Percentiles rank a stretch among this genome's conserved stretches.
Evolutionary conservation across 2,329 filamentous ascomycete genomes (phyloP).

Genomic region (Triangularia verruculosa): DNA sequence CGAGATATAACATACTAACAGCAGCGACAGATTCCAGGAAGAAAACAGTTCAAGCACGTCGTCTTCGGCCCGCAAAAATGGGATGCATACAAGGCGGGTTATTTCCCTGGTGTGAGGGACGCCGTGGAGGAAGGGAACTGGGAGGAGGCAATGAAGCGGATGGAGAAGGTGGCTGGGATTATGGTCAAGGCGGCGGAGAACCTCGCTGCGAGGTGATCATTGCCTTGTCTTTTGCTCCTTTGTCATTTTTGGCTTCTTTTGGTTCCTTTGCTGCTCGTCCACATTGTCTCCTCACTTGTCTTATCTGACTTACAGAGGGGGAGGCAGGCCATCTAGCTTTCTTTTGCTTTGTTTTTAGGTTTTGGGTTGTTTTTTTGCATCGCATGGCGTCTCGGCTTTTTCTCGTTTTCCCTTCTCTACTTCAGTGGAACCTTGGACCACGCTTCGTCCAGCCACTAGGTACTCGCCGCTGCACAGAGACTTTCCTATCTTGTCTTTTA

Average conservation of each 20-base stretch:
- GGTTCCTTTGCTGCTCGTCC: background rate
- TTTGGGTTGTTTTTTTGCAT: background rate
- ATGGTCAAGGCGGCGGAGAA: slow-evolving; percentile 56
- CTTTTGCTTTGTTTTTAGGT: background rate
- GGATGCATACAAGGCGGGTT: slow-evolving; percentile 64
- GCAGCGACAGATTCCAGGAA: slow-evolving; percentile 65
- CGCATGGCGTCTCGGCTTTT: slow-evolving; percentile 2
- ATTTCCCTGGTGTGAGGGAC: slow-evolving; percentile 84
- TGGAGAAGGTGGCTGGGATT: slow-evolving; percentile 69
- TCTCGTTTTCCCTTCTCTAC: background rate
- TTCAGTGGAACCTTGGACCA: background rate
- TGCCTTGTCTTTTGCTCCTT: background rate
- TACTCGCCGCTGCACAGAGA: no score
- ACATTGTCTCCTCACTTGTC: background rate
- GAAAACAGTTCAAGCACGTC: slow-evolving; percentile 91
- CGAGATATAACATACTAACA: background rate
- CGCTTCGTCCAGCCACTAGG: no score
- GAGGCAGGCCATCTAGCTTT: background rate
- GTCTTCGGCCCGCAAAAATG: slow-evolving; percentile 81
- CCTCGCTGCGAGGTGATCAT: slow-evolving; percentile 14
- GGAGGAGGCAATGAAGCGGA: slow-evolving; percentile 62
- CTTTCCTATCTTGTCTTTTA: background rate
- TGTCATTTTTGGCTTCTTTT: background rate
- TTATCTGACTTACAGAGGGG: no score
- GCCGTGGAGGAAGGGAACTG: slow-evolving; percentile 70